phyloP scores from a whole-genome alignment of 2,329 filamentous ascomycete species.

The Xylariaceae sp. region DNA sequence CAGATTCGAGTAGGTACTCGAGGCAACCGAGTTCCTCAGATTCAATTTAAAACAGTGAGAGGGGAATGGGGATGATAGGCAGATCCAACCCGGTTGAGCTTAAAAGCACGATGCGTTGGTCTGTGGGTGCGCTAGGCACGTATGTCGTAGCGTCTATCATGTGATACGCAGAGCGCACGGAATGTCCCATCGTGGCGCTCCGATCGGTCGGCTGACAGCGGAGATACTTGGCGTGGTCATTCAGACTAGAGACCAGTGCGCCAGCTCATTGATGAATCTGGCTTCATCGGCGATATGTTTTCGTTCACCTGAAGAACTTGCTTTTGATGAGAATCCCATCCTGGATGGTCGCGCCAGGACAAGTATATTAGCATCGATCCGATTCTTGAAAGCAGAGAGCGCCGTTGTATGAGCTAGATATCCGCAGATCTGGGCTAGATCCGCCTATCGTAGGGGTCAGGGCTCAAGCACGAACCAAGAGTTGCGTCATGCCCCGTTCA shows the following conservation, averaged over 20 bases:
- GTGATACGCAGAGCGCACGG: neutral
- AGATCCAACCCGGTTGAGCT: too few species aligned
- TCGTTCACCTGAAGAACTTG: neutral
- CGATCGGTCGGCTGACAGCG: neutral
- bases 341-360: neutral
- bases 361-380: neutral
- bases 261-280: neutral
- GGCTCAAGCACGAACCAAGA: neutral
- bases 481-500: neutral
- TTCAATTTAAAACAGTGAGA: too few species aligned
- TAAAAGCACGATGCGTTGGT: too few species aligned
- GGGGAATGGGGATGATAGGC: too few species aligned
- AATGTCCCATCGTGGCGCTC: neutral
- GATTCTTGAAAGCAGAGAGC: neutral
- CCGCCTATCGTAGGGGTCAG: too few species aligned
- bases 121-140: too few species aligned
- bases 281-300: neutral
- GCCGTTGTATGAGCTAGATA: neutral
- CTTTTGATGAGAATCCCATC: neutral
- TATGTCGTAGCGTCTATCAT: neutral
- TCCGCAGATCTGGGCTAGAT: too few species aligned
- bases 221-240: neutral
- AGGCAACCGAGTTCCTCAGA: too few species aligned
- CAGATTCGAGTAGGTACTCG: too few species aligned
- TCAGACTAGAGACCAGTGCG: neutral